Evolutionary conservation across 441 rosid genomes (phyloP).

Genomic region (Adansonia rubrostipa): DNA sequence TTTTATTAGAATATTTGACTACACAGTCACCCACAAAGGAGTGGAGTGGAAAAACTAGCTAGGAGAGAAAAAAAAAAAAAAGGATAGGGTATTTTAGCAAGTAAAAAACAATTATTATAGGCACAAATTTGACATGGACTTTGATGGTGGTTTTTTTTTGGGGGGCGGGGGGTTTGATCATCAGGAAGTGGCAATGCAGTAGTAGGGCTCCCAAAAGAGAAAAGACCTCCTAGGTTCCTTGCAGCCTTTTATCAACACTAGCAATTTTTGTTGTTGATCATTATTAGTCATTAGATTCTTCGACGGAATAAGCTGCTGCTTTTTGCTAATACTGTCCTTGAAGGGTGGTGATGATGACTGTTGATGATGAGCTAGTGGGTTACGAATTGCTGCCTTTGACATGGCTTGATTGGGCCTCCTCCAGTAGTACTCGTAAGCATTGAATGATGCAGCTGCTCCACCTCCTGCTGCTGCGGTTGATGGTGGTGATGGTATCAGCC

Average conservation of each 20-base stretch:
- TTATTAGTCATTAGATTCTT: constrained; percentile 30
- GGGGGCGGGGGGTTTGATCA: not conserved
- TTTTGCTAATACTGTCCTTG: not conserved
- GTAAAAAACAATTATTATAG: constrained; percentile 16
- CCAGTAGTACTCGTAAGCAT: constrained; percentile 69
- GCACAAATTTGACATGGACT: constrained; percentile 3
- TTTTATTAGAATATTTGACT: constrained; percentile 38
- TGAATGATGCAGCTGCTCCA: constrained; percentile 35
- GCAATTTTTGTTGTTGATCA: constrained; percentile 32
- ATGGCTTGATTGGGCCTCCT: constrained; percentile 47
- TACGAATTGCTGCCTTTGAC: constrained; percentile 4
- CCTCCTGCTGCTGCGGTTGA: constrained; percentile 23
- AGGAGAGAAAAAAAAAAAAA: constrained; percentile 33
- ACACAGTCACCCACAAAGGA: constrained; percentile 32
- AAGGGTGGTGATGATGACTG: not conserved
- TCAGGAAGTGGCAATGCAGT: constrained; percentile 81
- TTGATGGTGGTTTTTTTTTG: not conserved
- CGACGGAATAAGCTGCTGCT: constrained; percentile 27
- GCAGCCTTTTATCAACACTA: constrained; percentile 52
- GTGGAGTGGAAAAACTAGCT: constrained; percentile 38
- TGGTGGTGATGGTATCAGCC: constrained; percentile 41
- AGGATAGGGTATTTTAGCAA: not conserved
- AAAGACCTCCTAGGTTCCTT: constrained; percentile 73
- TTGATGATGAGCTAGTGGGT: constrained; percentile 16
- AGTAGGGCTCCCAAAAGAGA: constrained; percentile 48